Conservation (phyloP, 169 alveolate species). For the Plasmodium knowlesi region DNA sequence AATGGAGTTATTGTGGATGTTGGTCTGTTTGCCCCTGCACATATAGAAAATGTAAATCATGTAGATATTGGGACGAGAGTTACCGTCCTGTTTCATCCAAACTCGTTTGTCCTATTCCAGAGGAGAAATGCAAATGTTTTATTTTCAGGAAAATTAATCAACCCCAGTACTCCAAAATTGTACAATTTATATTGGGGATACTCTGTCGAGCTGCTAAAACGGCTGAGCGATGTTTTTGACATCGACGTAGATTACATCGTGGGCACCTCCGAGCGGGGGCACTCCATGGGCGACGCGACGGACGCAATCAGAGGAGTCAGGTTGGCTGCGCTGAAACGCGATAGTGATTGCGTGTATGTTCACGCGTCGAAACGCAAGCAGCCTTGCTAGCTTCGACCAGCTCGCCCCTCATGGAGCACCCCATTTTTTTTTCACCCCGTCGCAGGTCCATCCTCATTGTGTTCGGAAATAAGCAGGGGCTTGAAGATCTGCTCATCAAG, state of each 20-base stretch:
- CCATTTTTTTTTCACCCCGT: neutral
- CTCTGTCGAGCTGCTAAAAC: conserved; percentile 51
- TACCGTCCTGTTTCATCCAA: conserved; percentile 55
- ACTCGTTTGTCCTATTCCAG: conserved; percentile 17
- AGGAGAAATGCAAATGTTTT: conserved; percentile 36
- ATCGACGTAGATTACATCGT: conserved; percentile 35
- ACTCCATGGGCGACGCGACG: neutral
- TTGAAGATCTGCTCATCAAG: conserved; percentile 36
- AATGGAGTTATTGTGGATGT: conserved; percentile 78
- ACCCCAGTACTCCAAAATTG: conserved; percentile 43
- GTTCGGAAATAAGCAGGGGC: conserved; percentile 66
- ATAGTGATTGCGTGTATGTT: neutral
- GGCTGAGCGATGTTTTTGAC: conserved; percentile 41
- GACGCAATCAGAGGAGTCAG: neutral
- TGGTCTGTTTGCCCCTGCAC: conserved; percentile 84
- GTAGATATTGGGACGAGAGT: conserved; percentile 70
- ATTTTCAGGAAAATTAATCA: conserved; percentile 54
- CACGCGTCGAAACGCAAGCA: neutral
- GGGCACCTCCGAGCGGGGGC: conserved; percentile 69
- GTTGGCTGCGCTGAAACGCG: neutral
- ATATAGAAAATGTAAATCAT: conserved; percentile 75
- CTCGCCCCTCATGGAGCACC: neutral
- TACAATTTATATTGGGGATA: conserved; percentile 69
- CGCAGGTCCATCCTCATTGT: conserved; percentile 51
- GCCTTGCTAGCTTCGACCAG: neutral